These are phyloP conservation scores for Beauveria sp. DNA, from an alignment of 2,329 filamentous ascomycete species.

Conservation along the genomic window DNA sequence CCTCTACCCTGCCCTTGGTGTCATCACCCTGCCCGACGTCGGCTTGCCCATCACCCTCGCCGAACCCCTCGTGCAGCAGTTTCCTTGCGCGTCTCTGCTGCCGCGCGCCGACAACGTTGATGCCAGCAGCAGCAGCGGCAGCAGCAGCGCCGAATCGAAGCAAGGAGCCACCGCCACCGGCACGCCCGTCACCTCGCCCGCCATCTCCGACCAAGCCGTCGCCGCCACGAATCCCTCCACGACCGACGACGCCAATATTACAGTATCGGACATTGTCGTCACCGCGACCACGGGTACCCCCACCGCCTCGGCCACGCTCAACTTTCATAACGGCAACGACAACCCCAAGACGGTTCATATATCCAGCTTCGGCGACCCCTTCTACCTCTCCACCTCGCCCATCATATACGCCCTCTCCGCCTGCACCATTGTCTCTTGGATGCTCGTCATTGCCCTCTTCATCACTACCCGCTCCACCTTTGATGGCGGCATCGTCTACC, in stretches of 20 bases:
- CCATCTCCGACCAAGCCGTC: not conserved
- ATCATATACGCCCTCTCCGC: constrained; percentile 89
- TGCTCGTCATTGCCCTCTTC: constrained; percentile 87
- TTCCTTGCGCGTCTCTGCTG: constrained; percentile 23
- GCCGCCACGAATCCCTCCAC: constrained; percentile 34
- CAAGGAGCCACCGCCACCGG: not conserved
- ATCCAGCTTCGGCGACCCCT: constrained; percentile 71
- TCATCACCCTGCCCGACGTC: constrained; percentile 42
- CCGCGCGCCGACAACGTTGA: constrained; percentile 13
- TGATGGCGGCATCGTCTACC: constrained; percentile 72
- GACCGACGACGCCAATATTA: constrained; percentile 27
- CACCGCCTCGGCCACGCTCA: constrained; percentile 17
- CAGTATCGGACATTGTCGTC: constrained; percentile 1
- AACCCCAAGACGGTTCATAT: constrained; percentile 25
- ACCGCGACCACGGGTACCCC: not conserved
- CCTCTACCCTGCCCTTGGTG: constrained; percentile 35
- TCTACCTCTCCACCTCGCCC: constrained; percentile 88
- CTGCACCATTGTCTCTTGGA: constrained; percentile 83
- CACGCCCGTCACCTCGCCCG: not conserved
- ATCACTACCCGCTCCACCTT: constrained; percentile 93
- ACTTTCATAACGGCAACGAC: constrained; percentile 21
- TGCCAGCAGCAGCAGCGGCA: not conserved
- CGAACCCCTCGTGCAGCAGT: constrained; percentile 47
- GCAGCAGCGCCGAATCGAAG: not conserved
- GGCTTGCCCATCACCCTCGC: constrained; percentile 49